Base-by-base conservation (phyloP, 208 protist genomes). In the Leishmania major region DNA sequence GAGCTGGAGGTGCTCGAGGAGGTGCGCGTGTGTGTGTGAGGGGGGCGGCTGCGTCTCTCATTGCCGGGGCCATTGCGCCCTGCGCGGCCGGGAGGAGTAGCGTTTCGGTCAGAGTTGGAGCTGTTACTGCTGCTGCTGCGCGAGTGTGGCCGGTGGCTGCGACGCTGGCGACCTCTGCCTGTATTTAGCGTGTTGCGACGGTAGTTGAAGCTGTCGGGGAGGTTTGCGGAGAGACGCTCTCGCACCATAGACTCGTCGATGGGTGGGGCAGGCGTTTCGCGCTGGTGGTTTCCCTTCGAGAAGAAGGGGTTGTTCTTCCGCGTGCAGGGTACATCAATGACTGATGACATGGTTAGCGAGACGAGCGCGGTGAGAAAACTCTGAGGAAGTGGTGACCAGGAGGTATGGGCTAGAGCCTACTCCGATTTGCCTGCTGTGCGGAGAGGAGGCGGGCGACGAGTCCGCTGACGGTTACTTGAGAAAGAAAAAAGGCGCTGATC, bases 231-330 rank as follows among this genome's bases (percentile, higher is more conserved):
- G 81, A 84, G 81, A 22, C 49, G 81, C 53, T 84, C 75, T 8
- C 81, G 81, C 43, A 84, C 81, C 81, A 84, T 84, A 10, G 75
- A 80, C 67, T 84, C 81, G 66, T 59, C 80, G 53, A 84, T 84
- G 43, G 75, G 80, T 28, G 22, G 80, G 25, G 75, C 55, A 5
- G 55, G 13, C 11, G 4, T 3, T 3, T 78, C 22, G 11, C 11
- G 75, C 10, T n/a, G 49, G 31, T 62, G 31, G 19, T 37, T 76
- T 22, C 55, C 51, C 75, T 77, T 64, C 17, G 75, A 75, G 43
- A 76, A 35, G 35, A n/a, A 62, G 1, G 73, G 73, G 47, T 51
- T 71, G 19, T 11, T 67, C 28, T 71, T 15, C 6, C 53, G 81
- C n/a, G 75, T 80, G 62, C 28, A 75, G 19, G 81, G 81, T 49